Conservation (phyloP, 1,284 basidiomycete species). For the Ustilago shanxiensis region DNA sequence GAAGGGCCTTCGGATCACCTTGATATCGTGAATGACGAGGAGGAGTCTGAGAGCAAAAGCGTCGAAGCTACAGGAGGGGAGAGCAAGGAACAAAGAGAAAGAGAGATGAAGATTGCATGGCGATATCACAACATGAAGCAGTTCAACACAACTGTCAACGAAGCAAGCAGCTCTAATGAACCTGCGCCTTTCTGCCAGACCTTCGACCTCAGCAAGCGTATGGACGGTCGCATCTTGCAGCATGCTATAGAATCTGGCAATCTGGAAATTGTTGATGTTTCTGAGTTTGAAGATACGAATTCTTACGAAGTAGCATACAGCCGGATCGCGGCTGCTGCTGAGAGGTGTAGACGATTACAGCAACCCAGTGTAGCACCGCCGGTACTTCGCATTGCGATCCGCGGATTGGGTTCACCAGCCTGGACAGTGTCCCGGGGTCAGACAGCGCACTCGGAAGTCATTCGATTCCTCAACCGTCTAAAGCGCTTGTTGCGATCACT, state of each 20-base stretch:
- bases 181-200: slow-evolving; percentile 75
- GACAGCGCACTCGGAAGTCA: slow-evolving; percentile 16
- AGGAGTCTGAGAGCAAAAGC: not conserved
- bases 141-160: slow-evolving; percentile 84
- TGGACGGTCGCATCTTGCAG: slow-evolving; percentile 45
- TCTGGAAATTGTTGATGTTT: slow-evolving; percentile 39
- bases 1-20: slow-evolving; percentile 35
- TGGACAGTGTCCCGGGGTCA: slow-evolving; percentile 44
- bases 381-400: slow-evolving; percentile 56
- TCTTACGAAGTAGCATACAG: slow-evolving; percentile 37
- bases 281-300: slow-evolving; percentile 2
- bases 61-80: not conserved
- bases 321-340: slow-evolving; percentile 34
- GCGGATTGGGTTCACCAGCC: slow-evolving; percentile 54
- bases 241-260: slow-evolving; percentile 31
- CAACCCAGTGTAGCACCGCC: slow-evolving; percentile 24
- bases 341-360: slow-evolving; percentile 20
- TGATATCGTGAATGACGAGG: slow-evolving; percentile 34
- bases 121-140: slow-evolving; percentile 91
- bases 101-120: slow-evolving; percentile 77
- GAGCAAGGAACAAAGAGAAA: slow-evolving; percentile 18
- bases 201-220: slow-evolving; percentile 78
- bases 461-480: slow-evolving; percentile 59
- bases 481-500: slow-evolving; percentile 52
- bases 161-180: slow-evolving; percentile 16